phyloP scores from a whole-genome alignment of 148 eudicot species.

The Amaranthus hypochondriacus region DNA sequence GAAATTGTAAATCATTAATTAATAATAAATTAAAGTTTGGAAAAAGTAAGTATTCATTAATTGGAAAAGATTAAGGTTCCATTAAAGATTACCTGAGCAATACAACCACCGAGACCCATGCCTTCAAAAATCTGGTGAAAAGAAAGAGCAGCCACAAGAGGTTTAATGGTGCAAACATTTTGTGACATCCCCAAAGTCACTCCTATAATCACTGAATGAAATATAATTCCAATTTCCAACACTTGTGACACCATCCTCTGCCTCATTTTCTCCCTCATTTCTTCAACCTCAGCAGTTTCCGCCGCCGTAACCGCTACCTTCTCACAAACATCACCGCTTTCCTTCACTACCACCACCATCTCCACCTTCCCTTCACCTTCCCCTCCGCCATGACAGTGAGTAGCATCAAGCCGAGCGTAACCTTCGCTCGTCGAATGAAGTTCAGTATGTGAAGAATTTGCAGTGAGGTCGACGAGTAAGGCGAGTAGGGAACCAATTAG shows the following conservation, averaged over 20 bases:
- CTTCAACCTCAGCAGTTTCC: conserved; percentile 17
- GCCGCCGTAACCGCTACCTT: conserved; percentile 16
- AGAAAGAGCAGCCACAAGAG: conserved; percentile 76
- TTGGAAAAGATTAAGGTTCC: background rate
- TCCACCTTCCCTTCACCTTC: conserved; percentile 12
- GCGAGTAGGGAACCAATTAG: conserved; percentile 58
- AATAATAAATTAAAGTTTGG: background rate
- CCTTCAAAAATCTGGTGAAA: conserved; percentile 88
- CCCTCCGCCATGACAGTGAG: background rate
- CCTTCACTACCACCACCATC: conserved; percentile 3
- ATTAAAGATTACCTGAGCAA: conserved; percentile 58
- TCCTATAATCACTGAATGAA: conserved; percentile 78
- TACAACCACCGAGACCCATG: conserved; percentile 88
- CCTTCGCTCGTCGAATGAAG: conserved; percentile 15
- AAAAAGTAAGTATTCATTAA: background rate
- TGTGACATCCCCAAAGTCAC: conserved; percentile 92
- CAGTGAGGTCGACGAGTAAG: conserved; percentile 59
- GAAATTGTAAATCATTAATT: background rate
- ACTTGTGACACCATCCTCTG: conserved; percentile 78
- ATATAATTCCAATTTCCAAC: conserved; percentile 82
- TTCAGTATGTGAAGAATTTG: conserved; percentile 50
- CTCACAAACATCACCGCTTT: background rate
- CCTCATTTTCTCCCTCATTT: conserved; percentile 45
- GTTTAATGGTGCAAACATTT: conserved; percentile 64
- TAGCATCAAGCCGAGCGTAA: conserved; percentile 28